Conservation (phyloP, 345 rosid genomes). For the Gynandropsis gynandra region DNA sequence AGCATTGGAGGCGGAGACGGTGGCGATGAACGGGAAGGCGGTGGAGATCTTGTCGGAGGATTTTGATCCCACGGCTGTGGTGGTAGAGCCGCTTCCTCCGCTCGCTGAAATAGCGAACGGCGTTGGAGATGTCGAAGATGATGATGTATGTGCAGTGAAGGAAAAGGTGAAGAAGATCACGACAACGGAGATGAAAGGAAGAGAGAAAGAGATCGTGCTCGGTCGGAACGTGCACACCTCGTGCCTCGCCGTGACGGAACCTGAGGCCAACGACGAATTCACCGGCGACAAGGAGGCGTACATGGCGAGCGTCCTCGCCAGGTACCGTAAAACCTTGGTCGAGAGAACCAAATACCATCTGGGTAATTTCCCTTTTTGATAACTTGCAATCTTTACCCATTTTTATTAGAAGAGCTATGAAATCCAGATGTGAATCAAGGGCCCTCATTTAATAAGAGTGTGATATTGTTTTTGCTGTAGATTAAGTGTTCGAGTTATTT, state of each 20-base stretch:
- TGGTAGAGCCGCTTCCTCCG: constrained; percentile 44
- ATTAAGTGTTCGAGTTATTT: not conserved
- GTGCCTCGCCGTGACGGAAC: constrained; percentile 80
- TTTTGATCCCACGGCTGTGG: constrained; percentile 42
- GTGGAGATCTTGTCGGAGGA: constrained; percentile 27
- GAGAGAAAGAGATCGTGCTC: constrained; percentile 58
- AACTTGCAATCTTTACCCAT: no score
- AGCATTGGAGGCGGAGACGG: constrained; percentile 12
- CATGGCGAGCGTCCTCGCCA: constrained; percentile 91
- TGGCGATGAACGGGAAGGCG: constrained; percentile 8
- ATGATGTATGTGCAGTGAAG: not conserved
- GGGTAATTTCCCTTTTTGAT: constrained; percentile 31
- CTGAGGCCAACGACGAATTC: constrained; percentile 73
- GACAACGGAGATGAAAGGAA: constrained; percentile 8
- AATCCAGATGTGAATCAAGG: no score
- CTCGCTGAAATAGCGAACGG: constrained; percentile 20
- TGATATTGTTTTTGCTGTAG: not conserved
- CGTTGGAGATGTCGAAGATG: constrained; percentile 9
- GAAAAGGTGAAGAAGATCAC: constrained; percentile 17
- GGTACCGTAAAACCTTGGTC: constrained; percentile 61
- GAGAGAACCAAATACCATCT: constrained; percentile 79
- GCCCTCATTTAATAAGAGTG: no score
- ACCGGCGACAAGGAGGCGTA: constrained; percentile 93
- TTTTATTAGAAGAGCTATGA: no score
- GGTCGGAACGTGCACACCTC: constrained; percentile 80